phyloP scores from a whole-genome alignment of 108 stramenopile species.

The Nitzschia sp. region DNA sequence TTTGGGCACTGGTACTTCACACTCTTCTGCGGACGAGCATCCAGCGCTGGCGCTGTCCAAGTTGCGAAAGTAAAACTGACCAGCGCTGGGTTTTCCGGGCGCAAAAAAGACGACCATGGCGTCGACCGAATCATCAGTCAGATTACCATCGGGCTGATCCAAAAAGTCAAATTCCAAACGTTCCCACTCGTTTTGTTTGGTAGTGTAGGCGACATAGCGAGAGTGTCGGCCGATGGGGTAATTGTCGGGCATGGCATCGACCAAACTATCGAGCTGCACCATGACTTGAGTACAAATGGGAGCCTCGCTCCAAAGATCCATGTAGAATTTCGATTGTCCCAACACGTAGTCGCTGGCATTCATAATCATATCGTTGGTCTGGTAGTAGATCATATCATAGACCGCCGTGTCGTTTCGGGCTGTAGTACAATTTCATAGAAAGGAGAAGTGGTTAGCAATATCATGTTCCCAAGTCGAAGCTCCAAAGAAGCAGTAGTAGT shows the following conservation, averaged over 20 bases:
- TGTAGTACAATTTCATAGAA: too few species aligned
- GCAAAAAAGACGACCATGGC: slow-evolving; percentile 10
- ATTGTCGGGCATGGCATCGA: slow-evolving; percentile 1
- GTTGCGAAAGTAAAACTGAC: slow-evolving; percentile 10
- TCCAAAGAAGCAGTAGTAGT: too few species aligned
- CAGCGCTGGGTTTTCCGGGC: background rate
- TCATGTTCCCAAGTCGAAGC: too few species aligned
- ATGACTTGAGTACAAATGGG: slow-evolving; percentile 25
- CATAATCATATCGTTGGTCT: background rate
- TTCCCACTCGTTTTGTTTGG: slow-evolving; percentile 11
- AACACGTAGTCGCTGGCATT: slow-evolving; percentile 13
- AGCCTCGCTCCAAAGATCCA: slow-evolving; percentile 7
- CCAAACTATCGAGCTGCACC: slow-evolving; percentile 10
- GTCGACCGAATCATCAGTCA: slow-evolving; percentile 7
- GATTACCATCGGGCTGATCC: slow-evolving; percentile 8
- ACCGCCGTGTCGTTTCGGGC: too few species aligned
- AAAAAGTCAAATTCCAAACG: slow-evolving; percentile 19
- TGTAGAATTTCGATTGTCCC: slow-evolving; percentile 6
- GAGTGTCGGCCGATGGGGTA: slow-evolving; percentile 13
- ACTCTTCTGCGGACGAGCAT: background rate
- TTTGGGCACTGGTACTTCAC: background rate
- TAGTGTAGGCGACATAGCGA: slow-evolving; percentile 8
- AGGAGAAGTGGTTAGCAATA: too few species aligned
- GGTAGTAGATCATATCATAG: slow-evolving; percentile 21
- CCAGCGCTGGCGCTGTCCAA: background rate